phyloP scores from a whole-genome alignment of 345 rosid genomes.

The Eucalyptus leucophloia region DNA sequence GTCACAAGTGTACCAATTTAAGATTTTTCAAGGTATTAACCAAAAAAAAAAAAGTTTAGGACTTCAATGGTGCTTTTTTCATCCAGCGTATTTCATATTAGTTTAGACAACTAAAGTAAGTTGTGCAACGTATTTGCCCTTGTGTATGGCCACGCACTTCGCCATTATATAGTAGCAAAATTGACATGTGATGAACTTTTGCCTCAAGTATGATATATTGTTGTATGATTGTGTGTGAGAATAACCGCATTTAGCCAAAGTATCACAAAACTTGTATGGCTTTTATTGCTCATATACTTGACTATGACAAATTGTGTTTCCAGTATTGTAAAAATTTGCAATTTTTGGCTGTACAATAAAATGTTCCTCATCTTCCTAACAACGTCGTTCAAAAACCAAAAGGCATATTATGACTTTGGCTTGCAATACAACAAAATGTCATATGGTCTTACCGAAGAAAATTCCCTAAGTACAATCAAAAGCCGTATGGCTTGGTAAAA shows the following conservation, averaged over 20 bases:
- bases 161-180: not conserved
- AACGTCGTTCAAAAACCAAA: no score
- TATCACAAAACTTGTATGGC: not conserved
- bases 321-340: not conserved
- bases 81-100: not conserved
- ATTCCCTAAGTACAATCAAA: no score
- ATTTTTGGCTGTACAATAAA: not conserved
- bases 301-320: not conserved
- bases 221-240: not conserved
- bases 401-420: no score
- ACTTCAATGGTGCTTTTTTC: not conserved
- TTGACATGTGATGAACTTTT: not conserved
- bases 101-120: not conserved
- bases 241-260: not conserved
- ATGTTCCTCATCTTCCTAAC: not conserved
- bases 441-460: no score
- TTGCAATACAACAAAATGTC: no score
- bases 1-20: no score
- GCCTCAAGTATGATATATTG: not conserved
- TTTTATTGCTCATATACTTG: not conserved
- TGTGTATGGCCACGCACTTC: not conserved
- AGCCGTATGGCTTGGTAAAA: no score
- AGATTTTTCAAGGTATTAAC: fast-evolving
- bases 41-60: not conserved
- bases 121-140: not conserved